These are phyloP conservation scores for Helicocarpus griseus DNA, from an alignment of 2,329 filamentous ascomycete species.

Conservation along the genomic window DNA sequence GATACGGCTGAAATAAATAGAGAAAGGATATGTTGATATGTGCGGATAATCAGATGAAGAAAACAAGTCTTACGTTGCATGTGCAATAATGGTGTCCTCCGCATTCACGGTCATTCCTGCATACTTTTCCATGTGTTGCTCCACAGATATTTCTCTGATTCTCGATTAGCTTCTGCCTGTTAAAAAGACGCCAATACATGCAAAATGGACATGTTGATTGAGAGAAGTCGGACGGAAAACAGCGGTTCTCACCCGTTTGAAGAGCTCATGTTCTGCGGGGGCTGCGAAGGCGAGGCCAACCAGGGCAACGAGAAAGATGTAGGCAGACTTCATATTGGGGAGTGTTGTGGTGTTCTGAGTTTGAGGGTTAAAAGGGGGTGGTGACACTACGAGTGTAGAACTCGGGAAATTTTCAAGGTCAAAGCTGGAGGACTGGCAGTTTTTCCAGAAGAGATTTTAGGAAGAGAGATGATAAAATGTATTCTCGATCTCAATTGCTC, in stretches of 20 bases:
- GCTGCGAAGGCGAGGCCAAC: neutral
- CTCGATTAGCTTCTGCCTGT: neutral
- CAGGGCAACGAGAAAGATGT: neutral
- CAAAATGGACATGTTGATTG: neutral
- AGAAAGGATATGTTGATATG: too few species aligned
- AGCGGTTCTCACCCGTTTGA: neutral
- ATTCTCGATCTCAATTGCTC: too few species aligned
- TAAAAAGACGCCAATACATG: neutral
- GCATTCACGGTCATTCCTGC: neutral
- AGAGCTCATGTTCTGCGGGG: neutral
- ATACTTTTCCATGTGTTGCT: neutral
- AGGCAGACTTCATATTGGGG: neutral
- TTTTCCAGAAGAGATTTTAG: too few species aligned
- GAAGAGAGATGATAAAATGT: too few species aligned
- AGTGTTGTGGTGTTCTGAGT: neutral
- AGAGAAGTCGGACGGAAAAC: neutral
- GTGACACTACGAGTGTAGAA: too few species aligned
- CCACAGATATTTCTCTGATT: neutral
- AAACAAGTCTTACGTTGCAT: neutral
- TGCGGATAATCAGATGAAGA: too few species aligned
- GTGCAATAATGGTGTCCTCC: neutral
- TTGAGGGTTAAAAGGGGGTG: too few species aligned
- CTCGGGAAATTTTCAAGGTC: too few species aligned
- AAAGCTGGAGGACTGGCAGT: too few species aligned
- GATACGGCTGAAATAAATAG: neutral